phyloP scores from a whole-genome alignment of 2,329 filamentous ascomycete genomes.

The Aspergillus jensenii region DNA sequence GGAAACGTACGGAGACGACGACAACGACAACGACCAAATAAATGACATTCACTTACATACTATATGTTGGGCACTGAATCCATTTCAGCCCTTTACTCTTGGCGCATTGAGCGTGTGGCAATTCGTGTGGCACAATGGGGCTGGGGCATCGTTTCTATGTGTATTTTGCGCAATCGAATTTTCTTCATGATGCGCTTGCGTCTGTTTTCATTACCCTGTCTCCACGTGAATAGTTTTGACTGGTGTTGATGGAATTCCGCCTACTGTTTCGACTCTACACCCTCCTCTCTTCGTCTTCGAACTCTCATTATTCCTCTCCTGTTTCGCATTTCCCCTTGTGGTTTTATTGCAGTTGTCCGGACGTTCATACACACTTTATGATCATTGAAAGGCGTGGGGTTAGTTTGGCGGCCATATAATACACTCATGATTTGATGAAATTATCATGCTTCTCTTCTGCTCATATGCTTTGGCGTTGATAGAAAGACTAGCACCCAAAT shows the following conservation, averaged over 20 bases:
- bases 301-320: conserved; percentile 6
- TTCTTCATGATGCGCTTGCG: conserved; percentile 43
- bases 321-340: conserved; percentile 12
- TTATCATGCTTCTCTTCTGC: conserved; percentile 5
- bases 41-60: conserved; percentile 36
- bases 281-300: conserved; percentile 7
- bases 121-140: conserved; percentile 29
- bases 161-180: conserved; percentile 27
- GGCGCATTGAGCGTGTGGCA: conserved; percentile 30
- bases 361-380: conserved; percentile 13
- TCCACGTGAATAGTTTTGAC: conserved; percentile 17
- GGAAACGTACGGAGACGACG: conserved; percentile 33
- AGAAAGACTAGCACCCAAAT: background rate
- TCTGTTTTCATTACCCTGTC: conserved; percentile 13
- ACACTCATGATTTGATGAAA: conserved; percentile 12
- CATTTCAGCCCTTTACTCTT: conserved; percentile 23
- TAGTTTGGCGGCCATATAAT: conserved; percentile 19
- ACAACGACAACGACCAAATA: conserved; percentile 30
- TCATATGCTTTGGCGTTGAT: background rate
- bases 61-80: conserved; percentile 24
- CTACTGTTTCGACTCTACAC: conserved; percentile 10
- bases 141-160: conserved; percentile 21
- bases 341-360: conserved; percentile 10
- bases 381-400: conserved; percentile 27
- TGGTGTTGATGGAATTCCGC: conserved; percentile 22